phyloP scores from a whole-genome alignment of 225 moss, liverwort and hornwort species.

The Lunularia cruciata region DNA sequence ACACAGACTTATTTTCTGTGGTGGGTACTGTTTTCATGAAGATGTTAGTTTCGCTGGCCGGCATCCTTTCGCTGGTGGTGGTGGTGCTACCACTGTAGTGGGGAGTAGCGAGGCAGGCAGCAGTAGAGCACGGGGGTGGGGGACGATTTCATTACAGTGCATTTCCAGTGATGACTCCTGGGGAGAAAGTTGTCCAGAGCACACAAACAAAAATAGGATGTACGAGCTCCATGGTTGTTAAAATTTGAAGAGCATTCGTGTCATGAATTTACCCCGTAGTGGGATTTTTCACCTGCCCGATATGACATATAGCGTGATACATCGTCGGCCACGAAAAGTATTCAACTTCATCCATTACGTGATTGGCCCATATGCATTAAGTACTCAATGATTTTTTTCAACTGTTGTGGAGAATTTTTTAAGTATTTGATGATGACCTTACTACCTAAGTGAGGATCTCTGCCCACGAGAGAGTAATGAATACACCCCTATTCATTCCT shows the following conservation, averaged over 20 bases:
- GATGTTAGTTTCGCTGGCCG: conserved; percentile 9
- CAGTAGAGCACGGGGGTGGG: conserved; percentile 2
- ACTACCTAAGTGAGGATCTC: not conserved
- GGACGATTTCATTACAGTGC: not conserved
- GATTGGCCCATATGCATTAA: not conserved
- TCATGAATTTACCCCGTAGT: not conserved
- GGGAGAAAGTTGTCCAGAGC: not conserved
- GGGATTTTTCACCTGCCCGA: not conserved
- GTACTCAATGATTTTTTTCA: conserved; percentile 9
- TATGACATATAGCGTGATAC: not conserved
- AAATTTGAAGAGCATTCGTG: not conserved
- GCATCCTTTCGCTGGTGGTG: not conserved
- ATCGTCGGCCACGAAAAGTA: not conserved
- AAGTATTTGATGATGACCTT: not conserved
- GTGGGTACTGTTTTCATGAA: conserved; percentile 3
- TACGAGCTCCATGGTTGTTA: not conserved
- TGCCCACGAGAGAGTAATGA: conserved; percentile 4
- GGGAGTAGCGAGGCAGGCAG: not conserved
- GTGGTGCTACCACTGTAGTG: not conserved
- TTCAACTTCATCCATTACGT: not conserved
- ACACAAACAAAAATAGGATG: not conserved
- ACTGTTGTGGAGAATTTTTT: not conserved
- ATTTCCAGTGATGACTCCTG: not conserved
- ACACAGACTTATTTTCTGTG: not conserved
- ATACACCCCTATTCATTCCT: not conserved